phyloP scores from a whole-genome alignment of 2,329 filamentous ascomycete genomes.

The Elsinoe ampelina region DNA sequence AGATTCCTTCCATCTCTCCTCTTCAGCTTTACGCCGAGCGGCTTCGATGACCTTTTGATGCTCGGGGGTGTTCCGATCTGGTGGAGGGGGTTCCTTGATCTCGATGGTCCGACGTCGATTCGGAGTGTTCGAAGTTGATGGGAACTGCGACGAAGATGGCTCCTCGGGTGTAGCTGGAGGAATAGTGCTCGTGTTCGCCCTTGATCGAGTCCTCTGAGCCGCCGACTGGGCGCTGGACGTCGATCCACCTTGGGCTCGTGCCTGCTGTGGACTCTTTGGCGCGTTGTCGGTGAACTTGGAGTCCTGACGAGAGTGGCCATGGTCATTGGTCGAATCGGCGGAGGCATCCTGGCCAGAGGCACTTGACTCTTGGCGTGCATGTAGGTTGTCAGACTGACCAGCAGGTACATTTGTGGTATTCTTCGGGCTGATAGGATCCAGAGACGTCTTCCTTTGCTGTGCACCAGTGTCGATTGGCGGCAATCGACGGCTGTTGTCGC shows the following conservation, averaged over 20 bases:
- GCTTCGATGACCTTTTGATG: background rate
- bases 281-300: background rate
- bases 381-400: background rate
- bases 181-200: background rate
- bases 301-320: background rate
- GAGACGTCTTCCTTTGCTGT: background rate
- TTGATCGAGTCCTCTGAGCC: background rate
- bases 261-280: background rate
- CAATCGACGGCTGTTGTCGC: background rate
- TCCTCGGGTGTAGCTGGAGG: background rate
- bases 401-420: background rate
- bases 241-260: background rate
- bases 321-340: background rate
- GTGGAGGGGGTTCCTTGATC: background rate
- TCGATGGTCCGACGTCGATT: background rate
- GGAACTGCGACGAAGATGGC: background rate
- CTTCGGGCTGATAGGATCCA: slow-evolving; percentile 7
- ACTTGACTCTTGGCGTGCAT: background rate
- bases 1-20: background rate
- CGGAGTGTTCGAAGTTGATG: background rate
- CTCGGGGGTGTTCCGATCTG: background rate
- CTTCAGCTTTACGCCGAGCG: background rate
- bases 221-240: background rate
- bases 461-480: background rate
- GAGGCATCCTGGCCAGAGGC: background rate